Conservation (phyloP, 225 moss, liverwort and hornwort species). For the Polytrichum commune region DNA sequence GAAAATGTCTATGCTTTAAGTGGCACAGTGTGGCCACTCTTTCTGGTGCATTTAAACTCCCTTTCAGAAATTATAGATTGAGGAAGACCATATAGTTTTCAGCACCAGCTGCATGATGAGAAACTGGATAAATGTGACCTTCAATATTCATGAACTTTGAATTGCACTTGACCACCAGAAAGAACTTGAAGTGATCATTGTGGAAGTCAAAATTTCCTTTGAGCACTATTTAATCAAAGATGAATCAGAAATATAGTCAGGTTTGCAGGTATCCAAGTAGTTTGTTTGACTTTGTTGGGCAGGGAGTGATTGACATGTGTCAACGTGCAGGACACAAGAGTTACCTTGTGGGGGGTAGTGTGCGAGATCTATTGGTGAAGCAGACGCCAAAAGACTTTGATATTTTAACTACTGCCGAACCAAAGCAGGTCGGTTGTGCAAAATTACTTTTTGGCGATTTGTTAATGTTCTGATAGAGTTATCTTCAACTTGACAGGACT, state of each 20-base stretch:
- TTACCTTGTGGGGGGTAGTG: slow-evolving; percentile 96
- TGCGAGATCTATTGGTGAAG: slow-evolving; percentile 91
- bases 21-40: too few relatives aligned
- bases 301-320: not conserved
- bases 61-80: too few relatives aligned
- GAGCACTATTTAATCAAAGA: not conserved
- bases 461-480: not conserved
- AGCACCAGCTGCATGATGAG: too few relatives aligned
- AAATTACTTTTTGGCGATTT: slow-evolving; percentile 2
- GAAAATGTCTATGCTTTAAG: too few relatives aligned
- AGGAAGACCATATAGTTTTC: too few relatives aligned
- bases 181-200: not conserved
- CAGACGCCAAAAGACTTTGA: slow-evolving; percentile 97
- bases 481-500: too few relatives aligned
- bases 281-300: not conserved
- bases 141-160: not conserved
- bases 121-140: not conserved
- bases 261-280: not conserved
- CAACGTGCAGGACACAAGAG: slow-evolving; percentile 73
- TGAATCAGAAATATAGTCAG: not conserved
- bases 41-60: too few relatives aligned
- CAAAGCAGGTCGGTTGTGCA: slow-evolving; percentile 50
- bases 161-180: slow-evolving; percentile 3
- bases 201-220: too few relatives aligned
- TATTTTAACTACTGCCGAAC: slow-evolving; percentile 86